Percentiles rank a stretch among this genome's conserved stretches.
These are phyloP conservation scores for Diutina ranongensis DNA, from an alignment of 1,139 yeast species.

Conservation along the genomic window DNA sequence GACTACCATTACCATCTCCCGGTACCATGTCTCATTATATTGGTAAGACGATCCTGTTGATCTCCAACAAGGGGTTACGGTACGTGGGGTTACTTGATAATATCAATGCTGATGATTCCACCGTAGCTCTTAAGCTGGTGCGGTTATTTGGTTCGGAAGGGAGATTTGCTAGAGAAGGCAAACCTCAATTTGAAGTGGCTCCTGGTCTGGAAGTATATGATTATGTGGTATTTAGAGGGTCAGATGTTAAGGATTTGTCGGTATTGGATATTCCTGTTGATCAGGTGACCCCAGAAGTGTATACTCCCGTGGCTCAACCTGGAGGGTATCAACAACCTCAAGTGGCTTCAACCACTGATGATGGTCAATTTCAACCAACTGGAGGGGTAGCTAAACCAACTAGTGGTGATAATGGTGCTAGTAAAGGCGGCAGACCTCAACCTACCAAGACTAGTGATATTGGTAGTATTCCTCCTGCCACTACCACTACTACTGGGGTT, in stretches of 20 bases:
- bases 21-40: constrained; percentile 66
- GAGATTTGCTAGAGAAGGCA: constrained; percentile 47
- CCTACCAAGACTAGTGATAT: constrained; percentile 6
- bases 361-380: no score
- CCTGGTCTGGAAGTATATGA: constrained; percentile 69
- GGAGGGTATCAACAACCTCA: background rate
- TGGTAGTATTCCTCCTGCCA: no score
- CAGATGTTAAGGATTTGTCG: constrained; percentile 82
- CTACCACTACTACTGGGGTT: background rate
- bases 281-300: constrained; percentile 32
- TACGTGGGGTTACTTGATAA: constrained; percentile 82
- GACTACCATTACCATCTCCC: background rate
- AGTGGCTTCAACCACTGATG: background rate
- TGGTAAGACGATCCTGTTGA: constrained; percentile 85
- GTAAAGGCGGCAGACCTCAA: constrained; percentile 7
- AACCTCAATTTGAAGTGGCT: constrained; percentile 60
- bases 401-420: background rate
- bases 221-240: constrained; percentile 78
- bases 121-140: constrained; percentile 76
- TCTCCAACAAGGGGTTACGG: constrained; percentile 78
- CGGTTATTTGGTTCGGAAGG: constrained; percentile 92
- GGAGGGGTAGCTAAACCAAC: no score
- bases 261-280: constrained; percentile 63
- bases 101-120: constrained; percentile 84
- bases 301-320: constrained; percentile 6